Base-by-base conservation (phyloP, 345 rosid genomes). In the Salix brachista region DNA sequence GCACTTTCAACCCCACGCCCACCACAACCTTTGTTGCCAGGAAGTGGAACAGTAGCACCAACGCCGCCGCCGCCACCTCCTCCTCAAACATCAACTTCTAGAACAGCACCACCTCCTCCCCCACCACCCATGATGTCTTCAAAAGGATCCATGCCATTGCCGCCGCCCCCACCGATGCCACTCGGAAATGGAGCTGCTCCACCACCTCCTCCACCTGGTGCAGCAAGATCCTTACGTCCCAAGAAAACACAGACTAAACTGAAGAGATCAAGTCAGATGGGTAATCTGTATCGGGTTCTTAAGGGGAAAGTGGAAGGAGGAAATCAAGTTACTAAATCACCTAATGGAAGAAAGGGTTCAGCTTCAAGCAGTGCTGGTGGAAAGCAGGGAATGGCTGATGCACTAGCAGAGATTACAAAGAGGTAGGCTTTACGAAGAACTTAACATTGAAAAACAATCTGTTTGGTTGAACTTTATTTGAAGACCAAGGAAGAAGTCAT, bases 381-480 rank as follows among this genome's bases (percentile, higher is more conserved):
- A 64, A 91, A 94, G 79, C 93, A 93, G 87, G 98, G 97, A 81
- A 90, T 96, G 97, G 97, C 99, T 46, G 99, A 94, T 85, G 98
- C 99, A 52, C 87, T 96, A 12, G 95, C 97, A 52, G 98, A 96
- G 87, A 94, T 91, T 83, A 92, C 98, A 42, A 94, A 88, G 84
- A 91, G 97, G 90, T 87, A 79, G 41, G 48, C 39, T 69, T 66
- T n/a, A 36, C 62, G 12, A 74, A 67, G 58, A 34, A 66, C 8
- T 69, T 37, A 21, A 46, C 28, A 64, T 48, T 5, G 28, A 72
- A 34, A 42, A 67, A 1, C 21, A 46, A 11, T 69, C 42, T 58
- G 66, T 23, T n/a, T 21, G 26, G 44, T 52, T 30, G 2, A 44
- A 25, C 34, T 25, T 46, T 54, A n/a, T 54, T 72, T 34, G 4